Evolutionary conservation across 495 filamentous ascomycete species (phyloP), one percentile per base, ranked within the genome.

Genomic region (Lasiosphaeria ovina): DNA sequence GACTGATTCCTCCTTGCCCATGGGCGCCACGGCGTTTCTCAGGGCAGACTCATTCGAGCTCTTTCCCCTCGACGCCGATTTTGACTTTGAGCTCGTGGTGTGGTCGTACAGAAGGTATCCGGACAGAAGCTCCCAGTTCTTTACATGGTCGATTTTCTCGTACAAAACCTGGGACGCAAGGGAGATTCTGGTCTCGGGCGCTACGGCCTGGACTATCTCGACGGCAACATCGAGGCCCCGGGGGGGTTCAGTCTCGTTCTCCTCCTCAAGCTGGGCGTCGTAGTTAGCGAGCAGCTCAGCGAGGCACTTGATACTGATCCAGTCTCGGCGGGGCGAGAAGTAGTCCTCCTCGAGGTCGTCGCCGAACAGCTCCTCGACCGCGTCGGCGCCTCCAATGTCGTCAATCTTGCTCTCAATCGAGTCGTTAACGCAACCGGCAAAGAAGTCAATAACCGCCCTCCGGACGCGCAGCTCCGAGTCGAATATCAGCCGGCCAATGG

Each of bases 41-140:
- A 94, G 77, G 16, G 79, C 76, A 11, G 76, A 77, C 51, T 85
- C 81, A 31, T 79, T 74, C 6, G 77, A 74, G 35, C 67, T 70
- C 63, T 76, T 79, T 3, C 12, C 12, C 16, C 44, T 47, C 12
- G 75, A 76, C 6, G 63, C 68, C 34, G 71, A 66, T 54, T 68
- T 72, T 10, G 77, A 69, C 55, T 78, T 80, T 0, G 69, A 63
- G 57, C 79, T 81, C 0, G 77, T 82, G 0, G 91, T 92, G 70
- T 97, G 91, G 63, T 98, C 94, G 64, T 91, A 95, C 1, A 98
- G 79, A 9, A 98, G 81, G 76, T 97, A 98, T 6, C 89, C 91
- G 33, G 91, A 89, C 33, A 98, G 75, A 0, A 88, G 81, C 69
- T 97, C 89, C 95, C 95, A 98, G 54, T 92, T 86, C 55, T 82